phyloP scores from a whole-genome alignment of 129 eudicot species.

The Pittosporum tobira region DNA sequence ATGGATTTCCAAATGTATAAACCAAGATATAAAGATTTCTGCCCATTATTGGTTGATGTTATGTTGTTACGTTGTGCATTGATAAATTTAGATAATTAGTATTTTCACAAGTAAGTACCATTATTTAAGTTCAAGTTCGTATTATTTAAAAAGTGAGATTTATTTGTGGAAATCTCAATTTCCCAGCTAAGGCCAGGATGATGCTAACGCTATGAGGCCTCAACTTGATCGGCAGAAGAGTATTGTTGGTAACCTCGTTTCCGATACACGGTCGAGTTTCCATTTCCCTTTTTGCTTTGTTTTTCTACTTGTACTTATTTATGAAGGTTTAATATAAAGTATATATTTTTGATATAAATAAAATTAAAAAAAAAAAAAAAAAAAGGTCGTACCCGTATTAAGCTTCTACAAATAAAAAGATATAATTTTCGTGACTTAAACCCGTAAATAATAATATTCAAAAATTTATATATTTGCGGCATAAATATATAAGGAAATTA shows the following conservation, averaged over 20 bases:
- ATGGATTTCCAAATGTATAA: no score
- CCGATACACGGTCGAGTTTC: slow-evolving; percentile 69
- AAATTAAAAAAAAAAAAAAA: neutral
- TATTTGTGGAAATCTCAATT: no score
- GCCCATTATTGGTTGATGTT: no score
- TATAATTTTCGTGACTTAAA: no score
- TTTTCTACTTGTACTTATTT: neutral
- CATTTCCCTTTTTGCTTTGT: slow-evolving; percentile 4
- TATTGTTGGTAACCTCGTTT: slow-evolving; percentile 86
- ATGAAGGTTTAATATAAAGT: neutral
- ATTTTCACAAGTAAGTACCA: no score
- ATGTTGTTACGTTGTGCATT: no score
- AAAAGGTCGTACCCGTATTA: no score
- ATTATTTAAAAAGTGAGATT: neutral
- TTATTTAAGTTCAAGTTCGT: no score
- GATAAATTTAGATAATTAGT: no score
- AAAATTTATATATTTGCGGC: neutral
- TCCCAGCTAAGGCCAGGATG: slow-evolving; percentile 60
- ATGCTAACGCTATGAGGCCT: slow-evolving; percentile 67
- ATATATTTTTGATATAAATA: no score
- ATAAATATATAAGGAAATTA: neutral
- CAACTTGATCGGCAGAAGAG: slow-evolving; percentile 94
- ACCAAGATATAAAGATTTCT: no score
- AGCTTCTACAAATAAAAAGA: no score
- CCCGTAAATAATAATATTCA: neutral